Base-by-base conservation (phyloP, 345 rosid species). In the Hibiscus trionum region DNA sequence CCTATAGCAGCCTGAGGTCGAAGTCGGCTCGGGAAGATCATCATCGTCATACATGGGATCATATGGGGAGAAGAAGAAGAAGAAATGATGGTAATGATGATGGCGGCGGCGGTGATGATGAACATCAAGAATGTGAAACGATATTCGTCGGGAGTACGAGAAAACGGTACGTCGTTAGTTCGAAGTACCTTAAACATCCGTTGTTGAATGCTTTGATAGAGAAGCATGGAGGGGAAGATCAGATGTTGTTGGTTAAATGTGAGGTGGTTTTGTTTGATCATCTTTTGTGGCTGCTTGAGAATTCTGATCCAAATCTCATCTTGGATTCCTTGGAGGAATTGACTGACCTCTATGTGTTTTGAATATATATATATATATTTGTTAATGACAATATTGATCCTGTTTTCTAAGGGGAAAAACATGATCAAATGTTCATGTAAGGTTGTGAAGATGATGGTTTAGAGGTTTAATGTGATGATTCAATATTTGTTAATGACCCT, bases 221-320 rank as follows among this genome's bases (percentile, higher is more conserved):
- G 70, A 93, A 83, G 77, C 75, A 75, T 42, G 83, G 75, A 3
- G 72, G 15, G 49, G 59, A 76, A 72, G 19, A 56, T 55, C 11
- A 55, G 31, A 39, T 86, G 79, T 17, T 39, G 11, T 1, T 79
- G 63, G 88, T 86, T 19, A 93, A 81, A 70, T 93, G 97, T 65
- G 98, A 93, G 74, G 96, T 93, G 0, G 98, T 93, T 69, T 78
- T 93, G 73, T 93, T 93, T 31, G 93, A 91, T 73, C 98, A 93
- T 76, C 90, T 89, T 10, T 57, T 91, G 56, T 91, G 97, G 98
- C 84, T 91, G 93, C 90, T 93, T 11, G 97, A 93, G 64, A 88
- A 88, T 69, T 86, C 87, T 7, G 97, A 91, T 46, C 90, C 88
- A 5, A 82, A 72, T 73, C 82, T 85, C 21, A 72, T 78, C 35